Conservation (phyloP, 768 basidiomycete genomes). For the Boletus huronensis region DNA sequence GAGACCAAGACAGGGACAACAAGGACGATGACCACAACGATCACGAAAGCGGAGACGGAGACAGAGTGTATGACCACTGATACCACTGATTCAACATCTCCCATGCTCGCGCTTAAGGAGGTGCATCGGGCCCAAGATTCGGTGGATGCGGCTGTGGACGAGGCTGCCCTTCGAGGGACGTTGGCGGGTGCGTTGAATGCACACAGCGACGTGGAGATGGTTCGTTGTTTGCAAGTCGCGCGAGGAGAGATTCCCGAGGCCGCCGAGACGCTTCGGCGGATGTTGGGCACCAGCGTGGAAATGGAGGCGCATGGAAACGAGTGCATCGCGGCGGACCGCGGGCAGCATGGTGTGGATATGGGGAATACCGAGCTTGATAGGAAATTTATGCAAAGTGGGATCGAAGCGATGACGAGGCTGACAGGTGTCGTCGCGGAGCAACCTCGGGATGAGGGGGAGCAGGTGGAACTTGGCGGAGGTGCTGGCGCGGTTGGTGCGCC, state of each 20-base stretch:
- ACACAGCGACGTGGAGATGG: constrained; percentile 18
- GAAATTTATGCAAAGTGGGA: constrained; percentile 69
- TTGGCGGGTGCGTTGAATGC: constrained; percentile 14
- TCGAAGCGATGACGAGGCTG: constrained; percentile 66
- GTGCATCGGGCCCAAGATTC: constrained; percentile 23
- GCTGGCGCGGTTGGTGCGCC: background rate
- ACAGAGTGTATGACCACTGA: background rate
- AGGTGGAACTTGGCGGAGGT: background rate
- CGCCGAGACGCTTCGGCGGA: constrained; percentile 21
- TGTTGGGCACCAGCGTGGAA: background rate
- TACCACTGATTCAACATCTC: background rate
- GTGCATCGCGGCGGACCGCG: background rate
- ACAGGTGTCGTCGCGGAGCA: constrained; percentile 31
- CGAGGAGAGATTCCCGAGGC: constrained; percentile 25
- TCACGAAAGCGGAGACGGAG: too few relatives aligned
- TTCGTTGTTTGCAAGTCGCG: constrained; percentile 22
- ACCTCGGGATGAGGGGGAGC: background rate
- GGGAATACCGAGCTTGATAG: constrained; percentile 36
- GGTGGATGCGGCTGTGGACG: constrained; percentile 21
- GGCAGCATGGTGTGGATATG: background rate
- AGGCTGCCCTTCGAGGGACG: constrained; percentile 20
- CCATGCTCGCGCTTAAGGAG: constrained; percentile 14
- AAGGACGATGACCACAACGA: background rate
- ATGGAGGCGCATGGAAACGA: background rate
- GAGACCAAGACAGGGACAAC: background rate